These are phyloP conservation scores for Alnus rubra DNA, from an alignment of 306 rosid genomes.

Conservation along the genomic window DNA sequence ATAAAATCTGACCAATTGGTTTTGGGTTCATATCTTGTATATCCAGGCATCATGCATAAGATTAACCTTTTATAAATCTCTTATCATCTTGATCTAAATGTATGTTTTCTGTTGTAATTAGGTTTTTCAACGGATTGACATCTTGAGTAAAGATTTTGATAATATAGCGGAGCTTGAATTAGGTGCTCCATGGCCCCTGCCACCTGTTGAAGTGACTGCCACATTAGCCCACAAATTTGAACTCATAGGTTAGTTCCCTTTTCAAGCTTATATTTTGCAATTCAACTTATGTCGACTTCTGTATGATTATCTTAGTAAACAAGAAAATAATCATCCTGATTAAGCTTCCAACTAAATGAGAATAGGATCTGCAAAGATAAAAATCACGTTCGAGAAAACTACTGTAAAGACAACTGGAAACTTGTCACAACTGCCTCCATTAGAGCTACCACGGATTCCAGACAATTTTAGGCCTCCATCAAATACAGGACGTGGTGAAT, in stretches of 20 bases:
- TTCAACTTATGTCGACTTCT: slow-evolving; percentile 8
- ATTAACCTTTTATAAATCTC: neutral
- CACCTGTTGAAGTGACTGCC: slow-evolving; percentile 70
- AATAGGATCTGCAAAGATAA: slow-evolving; percentile 68
- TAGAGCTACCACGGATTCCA: slow-evolving; percentile 80
- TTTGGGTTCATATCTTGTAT: neutral
- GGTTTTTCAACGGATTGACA: slow-evolving; percentile 93
- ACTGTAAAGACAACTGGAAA: slow-evolving; percentile 76
- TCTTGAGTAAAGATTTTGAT: slow-evolving; percentile 81
- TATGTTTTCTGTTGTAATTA: slow-evolving; percentile 26
- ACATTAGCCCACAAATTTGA: slow-evolving; percentile 97
- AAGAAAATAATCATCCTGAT: slow-evolving; percentile 8
- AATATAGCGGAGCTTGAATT: slow-evolving; percentile 82
- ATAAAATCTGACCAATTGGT: neutral
- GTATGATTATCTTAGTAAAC: slow-evolving; percentile 7
- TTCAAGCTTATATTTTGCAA: neutral
- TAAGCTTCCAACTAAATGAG: slow-evolving; percentile 9
- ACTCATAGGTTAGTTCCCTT: slow-evolving; percentile 59
- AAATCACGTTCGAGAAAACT: slow-evolving; percentile 78
- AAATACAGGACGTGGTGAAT: slow-evolving; percentile 71
- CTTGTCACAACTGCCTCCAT: slow-evolving; percentile 83
- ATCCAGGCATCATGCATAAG: neutral
- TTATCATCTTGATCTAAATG: slow-evolving; percentile 4
- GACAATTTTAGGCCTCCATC: slow-evolving; percentile 76
- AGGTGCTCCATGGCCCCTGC: slow-evolving; percentile 93